These are phyloP conservation scores for Hibiscus mutabilis DNA, from an alignment of 345 rosid species.

Conservation along the genomic window DNA sequence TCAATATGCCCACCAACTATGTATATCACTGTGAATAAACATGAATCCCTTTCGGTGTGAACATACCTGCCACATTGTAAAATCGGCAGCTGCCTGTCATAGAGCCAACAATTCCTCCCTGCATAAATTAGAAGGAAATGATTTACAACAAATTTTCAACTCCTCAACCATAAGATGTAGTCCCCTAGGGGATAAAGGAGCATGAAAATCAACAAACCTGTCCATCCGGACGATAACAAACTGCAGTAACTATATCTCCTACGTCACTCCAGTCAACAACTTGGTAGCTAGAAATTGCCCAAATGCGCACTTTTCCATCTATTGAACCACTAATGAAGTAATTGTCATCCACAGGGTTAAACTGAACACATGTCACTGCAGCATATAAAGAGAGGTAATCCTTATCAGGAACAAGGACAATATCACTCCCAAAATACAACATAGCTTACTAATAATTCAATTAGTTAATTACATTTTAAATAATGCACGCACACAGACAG, in stretches of 20 bases:
- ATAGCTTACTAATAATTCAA: conserved; percentile 1
- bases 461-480: background rate
- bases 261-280: conserved; percentile 79
- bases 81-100: conserved; percentile 53
- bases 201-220: conserved; percentile 38
- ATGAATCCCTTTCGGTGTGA: background rate
- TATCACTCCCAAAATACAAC: background rate
- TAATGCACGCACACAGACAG: background rate
- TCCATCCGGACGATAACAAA: conserved; percentile 80
- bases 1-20: background rate
- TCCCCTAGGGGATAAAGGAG: background rate
- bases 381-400: conserved; percentile 1
- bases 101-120: conserved; percentile 50
- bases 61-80: conserved; percentile 49
- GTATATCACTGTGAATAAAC: background rate
- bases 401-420: background rate
- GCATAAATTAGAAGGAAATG: background rate
- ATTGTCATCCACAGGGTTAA: conserved; percentile 69
- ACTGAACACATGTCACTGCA: conserved; percentile 82
- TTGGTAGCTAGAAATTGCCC: conserved; percentile 54
- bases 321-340: conserved; percentile 80
- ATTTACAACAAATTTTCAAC: background rate
- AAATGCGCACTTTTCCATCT: conserved; percentile 83
- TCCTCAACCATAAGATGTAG: background rate
- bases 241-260: conserved; percentile 70